A percentile compares a stretch with the other conserved stretches of the same genome.
Evolutionary conservation across 2,329 filamentous ascomycete genomes (phyloP).

Genomic region (Acephala macrosclerotiorum): DNA sequence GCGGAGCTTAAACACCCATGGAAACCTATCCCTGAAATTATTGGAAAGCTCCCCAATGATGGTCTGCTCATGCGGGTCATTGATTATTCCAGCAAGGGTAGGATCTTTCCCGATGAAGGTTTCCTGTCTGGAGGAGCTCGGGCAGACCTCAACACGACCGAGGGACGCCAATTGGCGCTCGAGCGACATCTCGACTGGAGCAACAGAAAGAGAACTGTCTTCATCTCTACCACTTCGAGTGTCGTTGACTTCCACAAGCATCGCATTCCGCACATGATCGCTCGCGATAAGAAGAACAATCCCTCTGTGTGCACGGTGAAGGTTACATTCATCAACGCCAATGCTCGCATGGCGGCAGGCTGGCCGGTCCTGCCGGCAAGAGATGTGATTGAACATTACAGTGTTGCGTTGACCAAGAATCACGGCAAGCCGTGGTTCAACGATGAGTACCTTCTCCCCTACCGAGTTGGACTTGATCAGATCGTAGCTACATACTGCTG

Average conservation of each 20-base stretch:
- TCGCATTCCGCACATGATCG: too few relatives aligned
- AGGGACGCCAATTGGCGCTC: background rate
- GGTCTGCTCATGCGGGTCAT: too few relatives aligned
- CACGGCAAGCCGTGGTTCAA: background rate
- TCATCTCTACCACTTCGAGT: background rate
- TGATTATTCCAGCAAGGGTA: too few relatives aligned
- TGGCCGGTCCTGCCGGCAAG: conserved; percentile 1
- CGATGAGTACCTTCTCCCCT: conserved; percentile 16
- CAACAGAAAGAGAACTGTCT: background rate
- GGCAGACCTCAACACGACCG: background rate
- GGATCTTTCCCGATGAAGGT: too few relatives aligned
- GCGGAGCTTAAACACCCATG: too few relatives aligned
- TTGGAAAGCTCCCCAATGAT: too few relatives aligned
- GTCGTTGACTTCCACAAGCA: background rate
- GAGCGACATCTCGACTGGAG: background rate
- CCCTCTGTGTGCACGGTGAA: too few relatives aligned
- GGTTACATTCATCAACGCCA: conserved; percentile 14
- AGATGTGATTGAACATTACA: conserved; percentile 10
- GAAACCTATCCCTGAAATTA: too few relatives aligned
- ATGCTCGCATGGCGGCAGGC: background rate
- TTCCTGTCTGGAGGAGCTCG: background rate
- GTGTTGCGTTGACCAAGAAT: background rate
- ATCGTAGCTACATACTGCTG: conserved; percentile 19
- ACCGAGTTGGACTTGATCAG: conserved; percentile 2
- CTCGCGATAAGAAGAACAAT: background rate